Conservation (phyloP, 2,329 filamentous ascomycete species). For the Cladosporium austrohemisphaericum region DNA sequence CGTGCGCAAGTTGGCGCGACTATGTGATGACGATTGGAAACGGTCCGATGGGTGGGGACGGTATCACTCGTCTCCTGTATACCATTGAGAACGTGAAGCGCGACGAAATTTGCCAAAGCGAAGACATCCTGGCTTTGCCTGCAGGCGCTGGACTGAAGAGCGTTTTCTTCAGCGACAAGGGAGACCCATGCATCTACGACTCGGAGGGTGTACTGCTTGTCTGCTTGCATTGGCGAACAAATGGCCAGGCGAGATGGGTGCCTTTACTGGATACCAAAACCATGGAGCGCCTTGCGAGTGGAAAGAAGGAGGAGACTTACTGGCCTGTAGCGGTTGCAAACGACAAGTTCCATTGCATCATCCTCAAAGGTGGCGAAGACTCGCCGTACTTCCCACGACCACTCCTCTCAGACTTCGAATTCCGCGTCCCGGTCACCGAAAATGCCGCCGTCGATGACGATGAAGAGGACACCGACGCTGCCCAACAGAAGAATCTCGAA, state of each 20-base stretch:
- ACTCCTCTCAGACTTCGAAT: slow-evolving; percentile 87
- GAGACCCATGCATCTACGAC: slow-evolving; percentile 97
- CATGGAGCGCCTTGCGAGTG: slow-evolving; percentile 74
- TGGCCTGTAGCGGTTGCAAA: slow-evolving; percentile 93
- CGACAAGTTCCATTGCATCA: slow-evolving; percentile 95
- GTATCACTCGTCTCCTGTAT: slow-evolving; percentile 74
- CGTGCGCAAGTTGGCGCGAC: slow-evolving; percentile 89
- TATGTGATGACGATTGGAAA: slow-evolving; percentile 97
- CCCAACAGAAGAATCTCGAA: slow-evolving; percentile 61
- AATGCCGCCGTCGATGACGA: slow-evolving; percentile 47
- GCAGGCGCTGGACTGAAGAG: slow-evolving; percentile 69
- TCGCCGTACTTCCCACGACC: slow-evolving; percentile 91
- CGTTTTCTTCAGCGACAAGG: slow-evolving; percentile 87
- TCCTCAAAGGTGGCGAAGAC: slow-evolving; percentile 89
- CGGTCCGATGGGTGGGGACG: slow-evolving; percentile 75
- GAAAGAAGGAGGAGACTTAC: slow-evolving; percentile 84
- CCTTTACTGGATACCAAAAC: slow-evolving; percentile 86
- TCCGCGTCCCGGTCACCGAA: slow-evolving; percentile 70
- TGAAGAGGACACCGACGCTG: slow-evolving; percentile 39
- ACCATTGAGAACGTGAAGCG: slow-evolving; percentile 92
- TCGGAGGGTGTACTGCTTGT: slow-evolving; percentile 84
- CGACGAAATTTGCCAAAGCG: slow-evolving; percentile 90
- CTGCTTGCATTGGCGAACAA: slow-evolving; percentile 83
- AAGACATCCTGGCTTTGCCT: slow-evolving; percentile 83
- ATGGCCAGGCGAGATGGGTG: slow-evolving; percentile 83